Evolutionary conservation across 1,139 yeast genomes (phyloP).

Genomic region (Candida labiduridarum): DNA sequence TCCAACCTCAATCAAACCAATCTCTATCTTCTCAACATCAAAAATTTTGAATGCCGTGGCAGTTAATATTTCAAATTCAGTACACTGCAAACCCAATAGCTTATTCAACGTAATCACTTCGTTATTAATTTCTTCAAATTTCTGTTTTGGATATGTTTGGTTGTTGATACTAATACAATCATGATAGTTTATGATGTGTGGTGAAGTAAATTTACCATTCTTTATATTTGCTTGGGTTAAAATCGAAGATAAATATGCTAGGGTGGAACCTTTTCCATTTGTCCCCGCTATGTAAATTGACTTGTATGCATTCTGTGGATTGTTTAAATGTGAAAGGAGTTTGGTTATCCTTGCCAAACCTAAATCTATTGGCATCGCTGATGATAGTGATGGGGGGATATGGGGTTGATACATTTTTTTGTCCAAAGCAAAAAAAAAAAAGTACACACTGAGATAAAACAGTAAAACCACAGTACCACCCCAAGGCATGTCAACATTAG

Average conservation of each 20-base stretch:
- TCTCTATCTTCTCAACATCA: slow-evolving; percentile 55
- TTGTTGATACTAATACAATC: slow-evolving; percentile 77
- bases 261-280: slow-evolving; percentile 91
- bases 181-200: slow-evolving; percentile 71
- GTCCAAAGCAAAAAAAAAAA: not conserved
- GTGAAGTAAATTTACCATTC: slow-evolving; percentile 85
- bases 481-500: slow-evolving; percentile 13
- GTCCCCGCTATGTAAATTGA: slow-evolving; percentile 91
- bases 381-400: not conserved
- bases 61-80: slow-evolving; percentile 85
- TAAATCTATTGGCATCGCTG: slow-evolving; percentile 46
- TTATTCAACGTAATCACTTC: slow-evolving; percentile 39
- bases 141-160: slow-evolving; percentile 47
- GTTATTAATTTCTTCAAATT: slow-evolving; percentile 49
- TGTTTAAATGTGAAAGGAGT: slow-evolving; percentile 62
- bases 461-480: not conserved
- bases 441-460: not conserved
- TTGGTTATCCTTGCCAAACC: slow-evolving; percentile 65
- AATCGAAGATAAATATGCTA: slow-evolving; percentile 73
- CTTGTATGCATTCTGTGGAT: slow-evolving; percentile 64
- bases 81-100: slow-evolving; percentile 56
- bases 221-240: slow-evolving; percentile 49
- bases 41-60: slow-evolving; percentile 83
- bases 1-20: slow-evolving; percentile 88
- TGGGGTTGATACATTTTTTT: not conserved